Conservation (phyloP, 176 grass and related monocot species). For the Zizania latifolia region DNA sequence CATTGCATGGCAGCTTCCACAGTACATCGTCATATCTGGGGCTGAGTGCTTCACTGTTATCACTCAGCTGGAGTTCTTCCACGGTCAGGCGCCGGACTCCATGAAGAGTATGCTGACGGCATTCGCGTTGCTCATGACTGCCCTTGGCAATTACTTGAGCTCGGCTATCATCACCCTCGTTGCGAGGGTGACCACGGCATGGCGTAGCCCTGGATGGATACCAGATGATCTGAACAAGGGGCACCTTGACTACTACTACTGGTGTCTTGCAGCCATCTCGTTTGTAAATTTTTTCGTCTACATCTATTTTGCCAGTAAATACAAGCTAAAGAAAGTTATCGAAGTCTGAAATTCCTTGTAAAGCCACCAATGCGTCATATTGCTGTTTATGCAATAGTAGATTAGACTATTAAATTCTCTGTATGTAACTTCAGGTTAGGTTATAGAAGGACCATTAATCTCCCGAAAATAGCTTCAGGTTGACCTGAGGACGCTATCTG, state of each 20-base stretch:
- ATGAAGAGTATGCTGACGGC: conserved; percentile 72
- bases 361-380: conserved; percentile 30
- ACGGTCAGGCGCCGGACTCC: conserved; percentile 56
- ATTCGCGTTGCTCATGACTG: conserved; percentile 52
- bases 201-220: conserved; percentile 62
- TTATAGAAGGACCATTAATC: background rate
- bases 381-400: conserved; percentile 18
- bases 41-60: conserved; percentile 59
- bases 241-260: conserved; percentile 78
- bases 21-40: conserved; percentile 60
- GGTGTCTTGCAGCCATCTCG: conserved; percentile 43
- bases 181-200: conserved; percentile 28
- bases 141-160: conserved; percentile 70
- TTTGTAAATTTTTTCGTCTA: conserved; percentile 54
- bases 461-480: background rate
- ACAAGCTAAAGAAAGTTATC: conserved; percentile 62
- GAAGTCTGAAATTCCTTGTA: conserved; percentile 13
- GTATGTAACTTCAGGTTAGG: background rate
- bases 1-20: conserved; percentile 72
- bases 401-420: background rate
- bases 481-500: background rate
- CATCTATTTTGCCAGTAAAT: conserved; percentile 59
- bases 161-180: conserved; percentile 54
- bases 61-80: conserved; percentile 67
- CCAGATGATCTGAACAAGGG: conserved; percentile 74